These are phyloP conservation scores for Fusarium nodosum DNA, from an alignment of 2,329 filamentous ascomycete species.

Conservation along the genomic window DNA sequence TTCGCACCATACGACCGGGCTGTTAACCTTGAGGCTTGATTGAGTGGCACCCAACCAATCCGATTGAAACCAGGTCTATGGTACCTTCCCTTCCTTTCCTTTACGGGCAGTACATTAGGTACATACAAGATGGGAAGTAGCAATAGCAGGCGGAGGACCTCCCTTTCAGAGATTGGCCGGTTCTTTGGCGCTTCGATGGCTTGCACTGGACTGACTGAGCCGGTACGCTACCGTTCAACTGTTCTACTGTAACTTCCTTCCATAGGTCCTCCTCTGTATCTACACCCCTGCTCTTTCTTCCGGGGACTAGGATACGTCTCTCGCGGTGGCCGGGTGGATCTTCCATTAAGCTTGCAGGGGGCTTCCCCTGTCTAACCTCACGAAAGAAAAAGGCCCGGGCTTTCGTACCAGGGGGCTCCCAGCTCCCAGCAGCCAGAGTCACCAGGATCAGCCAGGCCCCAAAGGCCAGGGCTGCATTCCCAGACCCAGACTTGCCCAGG, in stretches of 20 bases:
- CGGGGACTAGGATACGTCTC: constrained; percentile 27
- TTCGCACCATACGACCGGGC: constrained; percentile 47
- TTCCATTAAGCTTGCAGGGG: constrained; percentile 40
- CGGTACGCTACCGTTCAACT: constrained; percentile 24
- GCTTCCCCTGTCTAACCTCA: constrained; percentile 18
- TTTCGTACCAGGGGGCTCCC: constrained; percentile 27
- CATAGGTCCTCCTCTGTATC: constrained; percentile 12
- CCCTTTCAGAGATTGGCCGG: constrained; percentile 42
- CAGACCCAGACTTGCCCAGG: constrained; percentile 20
- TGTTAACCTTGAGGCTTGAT: constrained; percentile 44
- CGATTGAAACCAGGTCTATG: constrained; percentile 37
- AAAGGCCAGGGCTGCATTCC: constrained; percentile 31
- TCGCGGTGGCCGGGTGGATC: constrained; percentile 43
- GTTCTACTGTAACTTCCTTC: constrained; percentile 21
- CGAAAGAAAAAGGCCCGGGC: constrained; percentile 32
- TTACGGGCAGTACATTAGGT: neutral
- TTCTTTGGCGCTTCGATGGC: constrained; percentile 23
- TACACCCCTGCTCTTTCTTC: constrained; percentile 40
- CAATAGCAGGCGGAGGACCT: constrained; percentile 42
- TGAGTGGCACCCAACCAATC: constrained; percentile 35
- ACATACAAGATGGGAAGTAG: constrained; percentile 40
- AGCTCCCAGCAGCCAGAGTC: constrained; percentile 17
- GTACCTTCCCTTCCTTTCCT: constrained; percentile 30
- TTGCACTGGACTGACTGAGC: constrained; percentile 29
- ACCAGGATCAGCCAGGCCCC: constrained; percentile 5